phyloP scores from a whole-genome alignment of 225 moss, liverwort and hornwort species.

The Pseudisothecium myosuroides region DNA sequence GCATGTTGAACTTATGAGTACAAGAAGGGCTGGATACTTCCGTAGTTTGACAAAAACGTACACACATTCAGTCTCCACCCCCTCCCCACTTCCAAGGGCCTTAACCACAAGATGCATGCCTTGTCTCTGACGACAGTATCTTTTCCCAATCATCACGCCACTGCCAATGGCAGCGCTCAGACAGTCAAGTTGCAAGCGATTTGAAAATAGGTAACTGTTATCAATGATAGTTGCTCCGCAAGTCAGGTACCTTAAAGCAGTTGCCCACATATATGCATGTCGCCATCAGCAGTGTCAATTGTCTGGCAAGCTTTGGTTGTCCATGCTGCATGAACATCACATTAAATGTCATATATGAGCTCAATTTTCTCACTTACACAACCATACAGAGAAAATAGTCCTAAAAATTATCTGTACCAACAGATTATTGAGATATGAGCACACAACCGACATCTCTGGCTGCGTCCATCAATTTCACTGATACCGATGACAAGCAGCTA shows the following conservation, averaged over 20 bases:
- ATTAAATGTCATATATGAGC: not conserved
- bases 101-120: not conserved
- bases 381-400: not conserved
- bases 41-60: not conserved
- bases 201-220: not conserved
- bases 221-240: not conserved
- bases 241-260: constrained; percentile 54
- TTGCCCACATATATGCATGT: constrained; percentile 80
- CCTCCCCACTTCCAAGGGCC: not conserved
- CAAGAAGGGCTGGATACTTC: not conserved
- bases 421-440: not conserved
- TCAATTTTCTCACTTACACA: not conserved
- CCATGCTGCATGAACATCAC: constrained; percentile 44
- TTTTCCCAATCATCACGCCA: not conserved
- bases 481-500: not conserved
- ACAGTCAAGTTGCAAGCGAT: not conserved
- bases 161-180: not conserved
- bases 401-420: not conserved
- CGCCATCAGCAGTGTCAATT: constrained; percentile 88
- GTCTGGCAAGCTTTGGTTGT: constrained; percentile 71
- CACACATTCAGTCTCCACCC: not conserved
- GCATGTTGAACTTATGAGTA: not conserved
- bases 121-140: not conserved
- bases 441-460: not conserved
- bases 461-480: not conserved